Evolutionary conservation across 176 grass and related monocot species (phyloP).

Genomic region (Oryza nivara): DNA sequence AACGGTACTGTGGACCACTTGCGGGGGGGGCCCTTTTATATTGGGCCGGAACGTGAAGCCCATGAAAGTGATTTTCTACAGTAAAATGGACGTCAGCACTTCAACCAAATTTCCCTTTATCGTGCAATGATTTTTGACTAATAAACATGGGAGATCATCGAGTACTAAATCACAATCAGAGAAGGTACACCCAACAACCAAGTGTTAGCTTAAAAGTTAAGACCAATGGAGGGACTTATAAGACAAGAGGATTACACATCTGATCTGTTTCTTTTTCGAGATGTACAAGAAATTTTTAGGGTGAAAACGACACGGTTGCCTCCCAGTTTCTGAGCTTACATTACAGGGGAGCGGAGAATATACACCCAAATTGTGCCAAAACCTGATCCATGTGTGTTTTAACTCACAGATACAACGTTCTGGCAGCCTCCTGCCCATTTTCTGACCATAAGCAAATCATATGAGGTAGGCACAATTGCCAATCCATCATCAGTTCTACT

Average conservation of each 20-base stretch:
- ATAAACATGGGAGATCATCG: not conserved
- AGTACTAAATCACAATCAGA: not conserved
- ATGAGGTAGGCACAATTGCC: slow-evolving; percentile 31
- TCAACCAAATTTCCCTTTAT: too few relatives aligned
- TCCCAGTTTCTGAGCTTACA: slow-evolving; percentile 52
- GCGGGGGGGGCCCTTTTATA: too few relatives aligned
- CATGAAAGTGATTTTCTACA: too few relatives aligned
- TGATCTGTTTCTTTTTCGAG: slow-evolving; percentile 45
- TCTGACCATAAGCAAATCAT: slow-evolving; percentile 31
- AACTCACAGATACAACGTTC: slow-evolving; percentile 50
- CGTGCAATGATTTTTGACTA: not conserved
- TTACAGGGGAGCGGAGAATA: slow-evolving; percentile 54
- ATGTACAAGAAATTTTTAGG: slow-evolving; percentile 56
- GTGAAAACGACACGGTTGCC: slow-evolving; percentile 16
- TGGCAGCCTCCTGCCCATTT: slow-evolving; percentile 64
- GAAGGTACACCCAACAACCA: not conserved
- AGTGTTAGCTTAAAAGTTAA: slow-evolving; percentile 22
- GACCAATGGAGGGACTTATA: slow-evolving; percentile 36
- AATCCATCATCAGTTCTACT: slow-evolving; percentile 43
- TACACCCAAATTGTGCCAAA: slow-evolving; percentile 59
- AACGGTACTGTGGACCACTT: too few relatives aligned
- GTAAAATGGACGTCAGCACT: too few relatives aligned
- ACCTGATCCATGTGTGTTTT: slow-evolving; percentile 29
- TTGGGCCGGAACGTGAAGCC: too few relatives aligned
- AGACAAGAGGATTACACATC: slow-evolving; percentile 44